phyloP scores from a whole-genome alignment of 768 basidiomycete genomes.

The Boletus tylopilopsis region DNA sequence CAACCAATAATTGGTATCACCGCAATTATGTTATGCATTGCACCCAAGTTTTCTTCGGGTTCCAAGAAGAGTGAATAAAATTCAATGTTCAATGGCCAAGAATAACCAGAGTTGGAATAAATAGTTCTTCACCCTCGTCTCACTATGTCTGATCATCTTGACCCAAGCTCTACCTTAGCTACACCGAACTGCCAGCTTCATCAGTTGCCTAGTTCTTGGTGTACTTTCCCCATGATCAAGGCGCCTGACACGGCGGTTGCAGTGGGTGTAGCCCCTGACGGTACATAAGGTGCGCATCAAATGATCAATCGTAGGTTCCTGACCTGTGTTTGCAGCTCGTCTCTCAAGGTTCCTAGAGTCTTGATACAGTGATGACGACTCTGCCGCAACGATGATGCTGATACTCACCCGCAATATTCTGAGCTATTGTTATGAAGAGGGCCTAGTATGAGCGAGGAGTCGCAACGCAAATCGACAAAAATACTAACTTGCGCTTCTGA shows the following conservation, averaged over 20 bases:
- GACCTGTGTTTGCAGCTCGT: conserved; percentile 1
- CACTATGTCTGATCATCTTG: not conserved
- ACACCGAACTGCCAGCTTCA: not conserved
- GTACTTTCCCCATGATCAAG: conserved; percentile 4
- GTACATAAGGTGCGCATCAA: not conserved
- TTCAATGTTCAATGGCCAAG: not conserved
- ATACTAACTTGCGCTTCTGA: conserved; percentile 9
- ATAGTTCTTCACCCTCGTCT: not conserved
- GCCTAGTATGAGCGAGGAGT: not conserved
- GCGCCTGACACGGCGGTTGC: conserved; percentile 1
- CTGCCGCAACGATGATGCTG: not conserved
- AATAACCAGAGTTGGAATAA: not conserved
- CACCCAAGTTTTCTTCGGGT: not conserved
- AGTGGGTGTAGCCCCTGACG: not conserved
- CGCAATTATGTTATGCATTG: not conserved
- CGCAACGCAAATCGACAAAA: not conserved
- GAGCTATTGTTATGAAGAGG: not conserved
- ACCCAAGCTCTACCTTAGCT: not conserved
- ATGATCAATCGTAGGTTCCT: conserved; percentile 1
- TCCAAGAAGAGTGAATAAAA: not conserved
- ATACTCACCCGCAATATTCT: conserved; percentile 4
- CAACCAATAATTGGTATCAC: too few species aligned
- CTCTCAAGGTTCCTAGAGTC: not conserved
- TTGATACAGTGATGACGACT: not conserved
- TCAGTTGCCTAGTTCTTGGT: conserved; percentile 8